These are phyloP conservation scores for Boehmeria nivea DNA, from an alignment of 306 rosid species.

Conservation along the genomic window DNA sequence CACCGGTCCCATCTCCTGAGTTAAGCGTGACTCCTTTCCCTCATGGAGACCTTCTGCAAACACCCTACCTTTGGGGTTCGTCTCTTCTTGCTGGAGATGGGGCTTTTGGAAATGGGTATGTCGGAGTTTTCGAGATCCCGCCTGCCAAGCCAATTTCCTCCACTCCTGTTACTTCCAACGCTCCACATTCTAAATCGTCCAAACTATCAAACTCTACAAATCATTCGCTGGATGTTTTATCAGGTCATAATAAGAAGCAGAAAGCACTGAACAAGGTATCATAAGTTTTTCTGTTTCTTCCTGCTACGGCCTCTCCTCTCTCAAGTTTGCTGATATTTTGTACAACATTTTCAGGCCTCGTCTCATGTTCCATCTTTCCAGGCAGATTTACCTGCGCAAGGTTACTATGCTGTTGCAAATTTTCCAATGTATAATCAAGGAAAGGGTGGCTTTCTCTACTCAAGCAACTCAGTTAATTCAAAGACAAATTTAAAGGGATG, in stretches of 20 bases:
- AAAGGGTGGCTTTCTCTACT: constrained; percentile 44
- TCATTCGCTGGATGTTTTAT: constrained; percentile 32
- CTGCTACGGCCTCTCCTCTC: neutral
- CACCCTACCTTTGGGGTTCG: constrained; percentile 50
- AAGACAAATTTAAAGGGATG: constrained; percentile 47
- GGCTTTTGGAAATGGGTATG: constrained; percentile 32
- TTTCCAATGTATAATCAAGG: constrained; percentile 50
- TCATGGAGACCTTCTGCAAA: constrained; percentile 42
- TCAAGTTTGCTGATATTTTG: constrained; percentile 11
- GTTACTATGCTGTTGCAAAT: constrained; percentile 42
- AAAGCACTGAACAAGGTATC: constrained; percentile 57
- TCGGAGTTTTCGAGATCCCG: constrained; percentile 34
- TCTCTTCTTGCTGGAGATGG: constrained; percentile 40
- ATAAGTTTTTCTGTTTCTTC: constrained; percentile 3
- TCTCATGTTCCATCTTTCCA: constrained; percentile 38
- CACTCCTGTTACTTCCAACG: constrained; percentile 33
- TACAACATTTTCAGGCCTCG: constrained; percentile 36
- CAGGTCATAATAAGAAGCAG: constrained; percentile 43
- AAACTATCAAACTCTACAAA: constrained; percentile 25
- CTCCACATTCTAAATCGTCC: constrained; percentile 31
- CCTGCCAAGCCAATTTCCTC: constrained; percentile 45
- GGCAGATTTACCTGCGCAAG: constrained; percentile 36
- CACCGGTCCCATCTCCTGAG: constrained; percentile 53
- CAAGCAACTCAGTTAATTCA: constrained; percentile 39
- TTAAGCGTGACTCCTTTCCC: constrained; percentile 42